phyloP scores from a whole-genome alignment of 2,329 filamentous ascomycete species.

The Amesomyces nigricolor region DNA sequence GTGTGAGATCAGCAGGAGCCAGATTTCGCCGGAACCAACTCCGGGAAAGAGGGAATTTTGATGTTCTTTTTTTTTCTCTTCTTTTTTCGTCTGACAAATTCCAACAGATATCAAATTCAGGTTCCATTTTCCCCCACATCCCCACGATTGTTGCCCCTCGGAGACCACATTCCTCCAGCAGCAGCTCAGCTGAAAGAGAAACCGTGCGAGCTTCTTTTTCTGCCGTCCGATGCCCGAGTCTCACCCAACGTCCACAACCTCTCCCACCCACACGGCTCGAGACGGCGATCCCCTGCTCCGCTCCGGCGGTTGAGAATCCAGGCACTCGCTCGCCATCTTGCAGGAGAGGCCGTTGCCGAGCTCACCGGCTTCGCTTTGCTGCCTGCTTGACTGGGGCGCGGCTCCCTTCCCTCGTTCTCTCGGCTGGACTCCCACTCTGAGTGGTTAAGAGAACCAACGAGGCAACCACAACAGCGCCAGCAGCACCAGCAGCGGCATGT shows the following conservation, averaged over 20 bases:
- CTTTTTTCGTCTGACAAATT: too few species aligned
- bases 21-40: too few species aligned
- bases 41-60: too few species aligned
- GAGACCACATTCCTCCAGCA: background rate
- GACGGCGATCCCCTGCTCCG: slow-evolving; percentile 10
- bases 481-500: background rate
- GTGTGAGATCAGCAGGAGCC: too few species aligned
- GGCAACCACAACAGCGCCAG: too few species aligned
- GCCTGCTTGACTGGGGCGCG: background rate
- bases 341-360: background rate
- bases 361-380: slow-evolving; percentile 4
- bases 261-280: background rate
- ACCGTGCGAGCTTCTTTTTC: background rate
- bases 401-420: background rate
- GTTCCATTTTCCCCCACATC: background rate
- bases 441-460: background rate
- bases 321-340: slow-evolving; percentile 12
- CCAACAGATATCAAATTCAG: too few species aligned
- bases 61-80: too few species aligned
- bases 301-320: background rate
- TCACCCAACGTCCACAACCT: background rate
- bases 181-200: background rate
- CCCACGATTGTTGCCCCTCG: background rate
- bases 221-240: background rate
- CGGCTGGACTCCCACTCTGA: background rate